Percentiles rank a stretch among this genome's conserved stretches.
These are phyloP conservation scores for Lojkania enalia DNA, from an alignment of 2,329 filamentous ascomycete genomes.

Conservation along the genomic window DNA sequence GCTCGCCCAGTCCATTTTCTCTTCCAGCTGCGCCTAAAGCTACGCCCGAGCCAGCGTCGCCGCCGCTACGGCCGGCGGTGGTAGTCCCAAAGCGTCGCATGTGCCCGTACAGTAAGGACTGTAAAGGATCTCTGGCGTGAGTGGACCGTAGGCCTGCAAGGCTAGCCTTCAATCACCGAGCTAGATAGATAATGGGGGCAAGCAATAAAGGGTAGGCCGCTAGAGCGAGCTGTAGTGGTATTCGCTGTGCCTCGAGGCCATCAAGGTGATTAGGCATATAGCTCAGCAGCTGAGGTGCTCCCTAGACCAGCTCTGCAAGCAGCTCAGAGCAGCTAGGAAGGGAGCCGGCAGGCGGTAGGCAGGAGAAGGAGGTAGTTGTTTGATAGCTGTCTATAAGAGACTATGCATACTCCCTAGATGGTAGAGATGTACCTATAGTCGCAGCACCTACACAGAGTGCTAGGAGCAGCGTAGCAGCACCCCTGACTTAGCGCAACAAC, in stretches of 20 bases:
- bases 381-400: not conserved
- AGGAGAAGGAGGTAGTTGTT: not conserved
- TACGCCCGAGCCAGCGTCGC: not conserved
- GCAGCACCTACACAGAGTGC: too few species aligned
- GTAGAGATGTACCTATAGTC: too few species aligned
- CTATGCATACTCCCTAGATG: not conserved
- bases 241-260: conserved; percentile 4
- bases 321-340: conserved; percentile 6
- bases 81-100: conserved; percentile 3
- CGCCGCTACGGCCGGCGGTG: too few species aligned
- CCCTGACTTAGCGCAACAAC: not conserved
- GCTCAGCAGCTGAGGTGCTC: conserved; percentile 7
- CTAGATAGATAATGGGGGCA: conserved; percentile 1
- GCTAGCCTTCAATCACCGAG: conserved; percentile 4
- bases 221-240: conserved; percentile 6
- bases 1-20: conserved; percentile 1
- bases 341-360: not conserved
- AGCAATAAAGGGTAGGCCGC: conserved; percentile 3
- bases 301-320: conserved; percentile 8
- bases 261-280: conserved; percentile 6
- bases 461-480: not conserved
- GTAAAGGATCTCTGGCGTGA: conserved; percentile 4
- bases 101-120: conserved; percentile 1
- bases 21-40: not conserved
- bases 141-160: conserved; percentile 1